A percentile compares a stretch with the other conserved stretches of the same genome.
These are phyloP conservation scores for Bolboschoenoplectus hybrid DNA, from an alignment of 202 grass and related monocot genomes.

Conservation along the genomic window DNA sequence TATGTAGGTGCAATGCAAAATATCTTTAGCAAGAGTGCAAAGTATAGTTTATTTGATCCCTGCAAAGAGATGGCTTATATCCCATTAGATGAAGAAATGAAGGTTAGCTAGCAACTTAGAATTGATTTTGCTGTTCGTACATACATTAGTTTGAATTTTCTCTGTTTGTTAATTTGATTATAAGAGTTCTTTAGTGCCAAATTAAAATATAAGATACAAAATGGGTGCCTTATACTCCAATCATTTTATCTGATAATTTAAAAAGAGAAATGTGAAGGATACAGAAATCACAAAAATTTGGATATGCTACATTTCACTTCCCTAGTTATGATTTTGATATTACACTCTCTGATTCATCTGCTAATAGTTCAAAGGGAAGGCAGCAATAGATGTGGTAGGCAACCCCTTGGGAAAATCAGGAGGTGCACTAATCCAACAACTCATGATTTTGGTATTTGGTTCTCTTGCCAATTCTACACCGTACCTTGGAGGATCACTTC, in stretches of 20 bases:
- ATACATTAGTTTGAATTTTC: background rate
- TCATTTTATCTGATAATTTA: background rate
- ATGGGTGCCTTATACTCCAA: background rate
- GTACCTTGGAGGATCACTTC: constrained; percentile 70
- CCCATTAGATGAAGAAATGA: constrained; percentile 91
- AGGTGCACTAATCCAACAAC: constrained; percentile 78
- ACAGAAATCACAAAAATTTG: background rate
- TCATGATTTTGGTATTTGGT: constrained; percentile 83
- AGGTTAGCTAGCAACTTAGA: constrained; percentile 46
- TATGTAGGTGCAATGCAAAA: constrained; percentile 86
- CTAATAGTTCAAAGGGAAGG: constrained; percentile 86
- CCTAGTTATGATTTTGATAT: background rate
- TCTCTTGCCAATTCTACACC: constrained; percentile 91
- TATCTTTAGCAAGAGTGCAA: constrained; percentile 96
- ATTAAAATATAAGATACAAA: background rate
- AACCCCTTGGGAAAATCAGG: constrained; percentile 88
- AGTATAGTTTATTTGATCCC: constrained; percentile 91
- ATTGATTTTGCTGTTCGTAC: background rate
- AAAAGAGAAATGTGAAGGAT: background rate
- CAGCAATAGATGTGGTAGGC: constrained; percentile 88
- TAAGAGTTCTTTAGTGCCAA: background rate
- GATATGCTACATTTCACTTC: background rate
- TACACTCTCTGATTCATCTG: constrained; percentile 3
- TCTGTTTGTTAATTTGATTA: background rate
- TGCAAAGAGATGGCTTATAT: constrained; percentile 99